Percentiles rank a stretch among this genome's conserved stretches.
Conservation (phyloP, 768 basidiomycete species). For the Mycena albidolilacea region DNA sequence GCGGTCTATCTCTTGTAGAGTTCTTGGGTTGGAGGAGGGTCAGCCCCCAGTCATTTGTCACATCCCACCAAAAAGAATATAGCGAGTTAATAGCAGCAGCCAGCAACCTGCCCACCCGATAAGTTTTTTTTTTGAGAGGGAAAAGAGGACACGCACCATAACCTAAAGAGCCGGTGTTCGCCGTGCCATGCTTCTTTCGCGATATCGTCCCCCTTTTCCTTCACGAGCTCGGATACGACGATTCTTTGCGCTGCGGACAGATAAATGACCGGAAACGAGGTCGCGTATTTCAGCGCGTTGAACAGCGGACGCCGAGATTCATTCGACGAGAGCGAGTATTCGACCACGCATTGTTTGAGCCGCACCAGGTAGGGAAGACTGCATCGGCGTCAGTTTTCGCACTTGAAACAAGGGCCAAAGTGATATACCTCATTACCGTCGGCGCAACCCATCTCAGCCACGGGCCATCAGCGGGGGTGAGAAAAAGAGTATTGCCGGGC, state of each 20-base stretch:
- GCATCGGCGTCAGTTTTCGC: constrained; percentile 5
- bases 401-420: not conserved
- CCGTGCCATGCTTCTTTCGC: constrained; percentile 74
- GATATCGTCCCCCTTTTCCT: constrained; percentile 61
- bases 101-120: constrained; percentile 72
- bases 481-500: constrained; percentile 82
- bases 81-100: constrained; percentile 89
- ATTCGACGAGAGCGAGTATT: constrained; percentile 77
- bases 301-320: constrained; percentile 80
- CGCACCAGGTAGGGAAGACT: constrained; percentile 94
- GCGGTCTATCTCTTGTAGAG: constrained; percentile 46
- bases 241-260: constrained; percentile 92
- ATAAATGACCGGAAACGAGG: constrained; percentile 96
- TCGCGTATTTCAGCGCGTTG: constrained; percentile 97
- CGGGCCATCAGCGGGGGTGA: constrained; percentile 72
- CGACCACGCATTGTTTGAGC: constrained; percentile 93
- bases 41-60: constrained; percentile 98
- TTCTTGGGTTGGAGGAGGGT: constrained; percentile 68
- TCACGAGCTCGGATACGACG: constrained; percentile 72
- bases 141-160: constrained; percentile 74
- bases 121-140: constrained; percentile 14
- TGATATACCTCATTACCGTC: constrained; percentile 86
- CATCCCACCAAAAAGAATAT: constrained; percentile 99
- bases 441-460: constrained; percentile 85
- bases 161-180: constrained; percentile 83